Base-by-base conservation (phyloP, 495 filamentous ascomycete genomes). In the Neurospora tetrasperma region DNA sequence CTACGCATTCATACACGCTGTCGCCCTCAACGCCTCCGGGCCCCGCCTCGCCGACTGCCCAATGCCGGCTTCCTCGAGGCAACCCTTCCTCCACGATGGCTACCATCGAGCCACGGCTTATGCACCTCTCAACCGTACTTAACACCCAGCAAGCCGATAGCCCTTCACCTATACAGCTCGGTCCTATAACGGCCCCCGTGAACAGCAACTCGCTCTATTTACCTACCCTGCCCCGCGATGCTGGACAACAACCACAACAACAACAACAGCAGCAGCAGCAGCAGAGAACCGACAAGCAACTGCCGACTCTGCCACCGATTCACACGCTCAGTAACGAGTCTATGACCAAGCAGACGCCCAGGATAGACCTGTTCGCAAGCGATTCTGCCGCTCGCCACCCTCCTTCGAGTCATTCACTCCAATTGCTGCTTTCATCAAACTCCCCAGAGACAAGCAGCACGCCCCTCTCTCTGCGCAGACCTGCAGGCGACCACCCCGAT, bases 51-150 rank as follows among this genome's bases (percentile, higher is more conserved):
- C 71, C 46, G 42, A 62, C 35, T 74, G 70, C 73, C 79, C 75
- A 81, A 82, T 82, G 80, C 80, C 74, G 74, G 71, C 73, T 72
- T 71, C 75, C 71, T 72, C 73, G 71, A 69, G 73, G 70, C 75
- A 76, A 73, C 2, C 54, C 27, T 78, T 76, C 75, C 70, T 75
- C 73, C 80, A 85, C 80, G 79, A 86, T 86, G 85, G 85, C 85
- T 75, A 88, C 85, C 71, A 87, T 88, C 79, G 87, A 89, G 84
- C 87, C 87, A 75, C 82, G 86, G 78, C 82, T 89, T 48, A 88
- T 87, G 75, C 84, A 87, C 78, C 82, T 89, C 71, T 66, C 54
- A 66, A 66, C 54, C 14, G 54, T 66, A 35, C 82, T 89, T 78
- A 87, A 87, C 79, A 83, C 84, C 74, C 79, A 82, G 73, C 83